A percentile compares a stretch with the other conserved stretches of the same genome.
phyloP scores from a whole-genome alignment of 768 basidiomycete species.

The Cubamyces sp. region DNA sequence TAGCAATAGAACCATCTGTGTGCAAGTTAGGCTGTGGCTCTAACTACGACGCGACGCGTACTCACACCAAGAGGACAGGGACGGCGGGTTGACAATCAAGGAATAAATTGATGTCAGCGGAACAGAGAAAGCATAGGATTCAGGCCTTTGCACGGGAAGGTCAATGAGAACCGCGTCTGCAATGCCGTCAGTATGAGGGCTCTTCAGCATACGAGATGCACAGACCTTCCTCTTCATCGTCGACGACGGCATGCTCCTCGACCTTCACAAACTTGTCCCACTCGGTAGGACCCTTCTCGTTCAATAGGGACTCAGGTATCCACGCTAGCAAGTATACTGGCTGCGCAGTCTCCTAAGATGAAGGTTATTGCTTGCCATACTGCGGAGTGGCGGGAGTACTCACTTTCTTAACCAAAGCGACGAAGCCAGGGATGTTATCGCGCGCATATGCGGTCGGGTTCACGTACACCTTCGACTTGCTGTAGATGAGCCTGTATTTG shows the following conservation, averaged over 20 bases:
- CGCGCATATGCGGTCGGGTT: slow-evolving; percentile 90
- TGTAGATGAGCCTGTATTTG: slow-evolving; percentile 78
- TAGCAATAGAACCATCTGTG: slow-evolving; percentile 82
- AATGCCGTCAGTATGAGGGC: slow-evolving; percentile 6
- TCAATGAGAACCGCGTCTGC: slow-evolving; percentile 86
- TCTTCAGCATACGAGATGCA: slow-evolving; percentile 20
- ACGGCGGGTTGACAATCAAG: slow-evolving; percentile 82
- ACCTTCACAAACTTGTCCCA: slow-evolving; percentile 90
- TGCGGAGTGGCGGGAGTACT: slow-evolving; percentile 34
- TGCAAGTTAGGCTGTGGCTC: background rate
- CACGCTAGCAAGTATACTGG: slow-evolving; percentile 86
- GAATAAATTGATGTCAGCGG: slow-evolving; percentile 90
- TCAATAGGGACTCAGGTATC: slow-evolving; percentile 87
- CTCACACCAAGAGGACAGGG: slow-evolving; percentile 83
- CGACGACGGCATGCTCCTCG: slow-evolving; percentile 62
- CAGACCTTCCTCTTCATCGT: slow-evolving; percentile 78
- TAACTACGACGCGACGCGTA: slow-evolving; percentile 1
- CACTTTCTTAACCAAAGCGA: slow-evolving; percentile 88
- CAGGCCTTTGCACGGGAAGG: slow-evolving; percentile 78
- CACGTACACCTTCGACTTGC: slow-evolving; percentile 94
- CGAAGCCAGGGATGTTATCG: slow-evolving; percentile 95
- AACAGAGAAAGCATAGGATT: slow-evolving; percentile 96
- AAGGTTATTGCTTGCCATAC: slow-evolving; percentile 20
- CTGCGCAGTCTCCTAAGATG: slow-evolving; percentile 66
- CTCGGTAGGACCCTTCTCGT: slow-evolving; percentile 80